phyloP scores from a whole-genome alignment of 495 filamentous ascomycete species.

The Chaetomium tenue region DNA sequence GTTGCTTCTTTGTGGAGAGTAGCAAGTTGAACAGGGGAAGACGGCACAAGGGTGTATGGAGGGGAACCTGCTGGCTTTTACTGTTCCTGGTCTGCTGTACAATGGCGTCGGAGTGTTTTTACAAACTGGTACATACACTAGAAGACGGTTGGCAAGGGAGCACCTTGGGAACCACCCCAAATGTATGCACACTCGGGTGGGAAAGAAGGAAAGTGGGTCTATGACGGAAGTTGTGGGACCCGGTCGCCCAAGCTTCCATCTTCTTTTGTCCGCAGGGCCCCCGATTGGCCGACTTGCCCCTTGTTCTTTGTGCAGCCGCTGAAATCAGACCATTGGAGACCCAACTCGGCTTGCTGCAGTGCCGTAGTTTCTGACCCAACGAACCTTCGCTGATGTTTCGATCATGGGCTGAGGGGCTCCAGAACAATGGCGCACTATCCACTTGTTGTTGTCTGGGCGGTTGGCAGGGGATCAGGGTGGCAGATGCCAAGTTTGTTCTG shows the following conservation, averaged over 20 bases:
- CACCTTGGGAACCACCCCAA: slow-evolving; percentile 23
- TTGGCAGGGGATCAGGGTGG: slow-evolving; percentile 27
- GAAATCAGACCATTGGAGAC: not conserved
- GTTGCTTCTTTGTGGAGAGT: slow-evolving; percentile 6
- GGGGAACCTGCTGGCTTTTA: slow-evolving; percentile 8
- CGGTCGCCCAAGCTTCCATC: slow-evolving; percentile 7
- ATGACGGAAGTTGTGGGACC: slow-evolving; percentile 28
- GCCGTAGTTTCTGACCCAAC: slow-evolving; percentile 1
- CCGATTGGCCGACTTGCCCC: slow-evolving; percentile 3
- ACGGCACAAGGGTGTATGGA: not conserved
- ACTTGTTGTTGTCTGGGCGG: slow-evolving; percentile 8
- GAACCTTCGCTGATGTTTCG: slow-evolving; percentile 8
- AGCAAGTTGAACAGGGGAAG: not conserved
- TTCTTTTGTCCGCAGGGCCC: slow-evolving; percentile 1
- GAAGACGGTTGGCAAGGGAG: slow-evolving; percentile 17
- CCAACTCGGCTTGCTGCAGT: not conserved
- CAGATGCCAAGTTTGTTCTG: slow-evolving; percentile 17
- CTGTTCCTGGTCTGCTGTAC: not conserved
- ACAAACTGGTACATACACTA: not conserved
- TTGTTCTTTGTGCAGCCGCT: not conserved
- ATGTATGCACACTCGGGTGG: not conserved
- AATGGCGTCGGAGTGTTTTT: slow-evolving; percentile 10
- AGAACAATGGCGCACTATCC: not conserved
- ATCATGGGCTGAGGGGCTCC: not conserved
- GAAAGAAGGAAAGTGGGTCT: slow-evolving; percentile 28